Conservation (phyloP, 306 rosid genomes). For the Castanospermum australe region DNA sequence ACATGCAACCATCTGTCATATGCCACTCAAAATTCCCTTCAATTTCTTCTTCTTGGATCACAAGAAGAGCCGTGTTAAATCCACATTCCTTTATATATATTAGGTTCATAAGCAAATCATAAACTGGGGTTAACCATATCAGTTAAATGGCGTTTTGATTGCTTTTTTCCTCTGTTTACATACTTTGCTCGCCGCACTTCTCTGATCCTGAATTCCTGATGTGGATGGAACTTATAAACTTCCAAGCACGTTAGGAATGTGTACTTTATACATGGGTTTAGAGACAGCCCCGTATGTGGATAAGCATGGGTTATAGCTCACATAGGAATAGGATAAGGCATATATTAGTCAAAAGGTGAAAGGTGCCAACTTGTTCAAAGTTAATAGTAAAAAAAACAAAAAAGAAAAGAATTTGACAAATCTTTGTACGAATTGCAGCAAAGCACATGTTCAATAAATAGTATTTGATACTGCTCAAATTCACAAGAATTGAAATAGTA, state of each 20-base stretch:
- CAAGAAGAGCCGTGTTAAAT: conserved; percentile 22
- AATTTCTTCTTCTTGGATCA: background rate
- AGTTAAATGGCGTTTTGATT: conserved; percentile 4
- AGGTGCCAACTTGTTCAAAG: background rate
- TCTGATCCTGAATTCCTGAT: background rate
- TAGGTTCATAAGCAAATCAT: background rate
- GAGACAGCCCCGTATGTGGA: background rate
- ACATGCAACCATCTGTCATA: background rate
- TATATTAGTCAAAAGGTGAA: background rate
- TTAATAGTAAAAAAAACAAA: background rate
- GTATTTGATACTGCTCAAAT: background rate
- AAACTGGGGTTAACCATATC: background rate
- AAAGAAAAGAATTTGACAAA: background rate
- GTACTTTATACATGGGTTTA: conserved; percentile 3
- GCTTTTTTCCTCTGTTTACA: background rate
- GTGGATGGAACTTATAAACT: background rate
- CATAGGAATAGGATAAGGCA: background rate
- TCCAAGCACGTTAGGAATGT: background rate
- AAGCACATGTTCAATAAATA: background rate
- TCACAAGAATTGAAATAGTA: background rate
- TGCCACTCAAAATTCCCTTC: conserved; percentile 3
- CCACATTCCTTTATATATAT: background rate
- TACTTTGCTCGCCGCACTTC: conserved; percentile 20
- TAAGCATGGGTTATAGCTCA: background rate
- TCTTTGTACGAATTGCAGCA: background rate